phyloP scores from a whole-genome alignment of 1,284 basidiomycete genomes.

The Sporisorium reilianum region DNA sequence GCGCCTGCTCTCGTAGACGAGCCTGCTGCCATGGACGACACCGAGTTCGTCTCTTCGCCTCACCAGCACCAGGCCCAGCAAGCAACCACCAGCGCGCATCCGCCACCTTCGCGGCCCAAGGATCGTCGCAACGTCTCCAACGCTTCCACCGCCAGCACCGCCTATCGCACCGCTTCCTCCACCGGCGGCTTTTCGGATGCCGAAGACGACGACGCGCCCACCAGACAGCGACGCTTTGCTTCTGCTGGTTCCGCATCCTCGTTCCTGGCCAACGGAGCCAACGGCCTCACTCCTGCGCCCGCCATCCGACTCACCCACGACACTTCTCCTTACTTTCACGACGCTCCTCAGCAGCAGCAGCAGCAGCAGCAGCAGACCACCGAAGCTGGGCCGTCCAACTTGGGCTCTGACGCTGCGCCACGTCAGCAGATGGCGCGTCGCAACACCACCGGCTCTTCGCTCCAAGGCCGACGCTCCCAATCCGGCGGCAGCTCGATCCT shows the following conservation, averaged over 20 bases:
- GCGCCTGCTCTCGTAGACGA: conserved; percentile 22
- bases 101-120: conserved; percentile 14
- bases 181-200: conserved; percentile 22
- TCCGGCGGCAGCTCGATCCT: conserved; percentile 38
- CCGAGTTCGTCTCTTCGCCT: conserved; percentile 1
- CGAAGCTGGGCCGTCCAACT: too few relatives aligned
- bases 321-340: conserved; percentile 36
- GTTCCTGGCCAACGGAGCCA: conserved; percentile 10
- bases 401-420: conserved; percentile 17
- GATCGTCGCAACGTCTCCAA: conserved; percentile 41
- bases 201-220: conserved; percentile 25
- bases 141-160: conserved; percentile 44
- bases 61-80: conserved; percentile 15
- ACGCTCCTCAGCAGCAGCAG: conserved; percentile 14
- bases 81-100: conserved; percentile 2
- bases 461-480: conserved; percentile 37
- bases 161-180: conserved; percentile 49
- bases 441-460: conserved; percentile 56
- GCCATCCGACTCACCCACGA: conserved; percentile 51
- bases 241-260: conserved; percentile 31
- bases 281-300: conserved; percentile 19
- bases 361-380: too few relatives aligned
- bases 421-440: conserved; percentile 42
- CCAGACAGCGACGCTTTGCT: conserved; percentile 24
- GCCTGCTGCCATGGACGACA: conserved; percentile 8